Evolutionary conservation across 345 rosid genomes (phyloP).

Genomic region (Eutrema heterophyllum): DNA sequence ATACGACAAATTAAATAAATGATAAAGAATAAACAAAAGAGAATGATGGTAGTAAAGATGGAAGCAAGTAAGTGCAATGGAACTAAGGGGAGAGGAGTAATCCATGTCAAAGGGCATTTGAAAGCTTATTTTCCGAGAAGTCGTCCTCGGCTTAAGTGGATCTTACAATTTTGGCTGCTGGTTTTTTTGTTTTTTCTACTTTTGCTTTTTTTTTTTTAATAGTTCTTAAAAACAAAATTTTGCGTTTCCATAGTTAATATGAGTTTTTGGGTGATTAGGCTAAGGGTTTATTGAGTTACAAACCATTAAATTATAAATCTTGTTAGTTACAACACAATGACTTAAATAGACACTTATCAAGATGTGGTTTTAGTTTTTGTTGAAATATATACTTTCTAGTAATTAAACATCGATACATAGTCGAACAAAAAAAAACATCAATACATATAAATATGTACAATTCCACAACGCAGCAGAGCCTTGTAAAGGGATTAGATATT

Average conservation of each 20-base stretch:
- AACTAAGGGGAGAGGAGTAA: slow-evolving; percentile 14
- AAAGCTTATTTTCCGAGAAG: slow-evolving; percentile 22
- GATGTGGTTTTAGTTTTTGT: neutral
- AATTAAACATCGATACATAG: neutral
- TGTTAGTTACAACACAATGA: neutral
- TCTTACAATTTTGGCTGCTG: slow-evolving; percentile 33
- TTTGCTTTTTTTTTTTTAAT: too few species aligned
- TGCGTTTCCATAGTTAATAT: neutral
- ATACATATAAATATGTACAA: neutral
- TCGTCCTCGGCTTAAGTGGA: slow-evolving; percentile 24
- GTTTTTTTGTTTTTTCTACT: neutral
- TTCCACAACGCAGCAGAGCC: neutral
- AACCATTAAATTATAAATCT: neutral
- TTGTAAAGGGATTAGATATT: neutral
- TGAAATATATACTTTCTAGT: neutral
- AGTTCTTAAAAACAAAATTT: neutral
- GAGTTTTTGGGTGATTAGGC: neutral
- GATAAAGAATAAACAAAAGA: slow-evolving; percentile 9
- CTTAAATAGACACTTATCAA: neutral
- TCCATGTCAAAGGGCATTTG: slow-evolving; percentile 26
- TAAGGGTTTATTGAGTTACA: neutral
- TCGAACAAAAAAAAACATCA: too few species aligned
- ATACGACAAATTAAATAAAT: neutral
- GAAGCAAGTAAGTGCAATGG: slow-evolving; percentile 21
- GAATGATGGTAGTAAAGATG: slow-evolving; percentile 28